phyloP scores from a whole-genome alignment of 768 basidiomycete genomes.

The Tephrocybe sp. region DNA sequence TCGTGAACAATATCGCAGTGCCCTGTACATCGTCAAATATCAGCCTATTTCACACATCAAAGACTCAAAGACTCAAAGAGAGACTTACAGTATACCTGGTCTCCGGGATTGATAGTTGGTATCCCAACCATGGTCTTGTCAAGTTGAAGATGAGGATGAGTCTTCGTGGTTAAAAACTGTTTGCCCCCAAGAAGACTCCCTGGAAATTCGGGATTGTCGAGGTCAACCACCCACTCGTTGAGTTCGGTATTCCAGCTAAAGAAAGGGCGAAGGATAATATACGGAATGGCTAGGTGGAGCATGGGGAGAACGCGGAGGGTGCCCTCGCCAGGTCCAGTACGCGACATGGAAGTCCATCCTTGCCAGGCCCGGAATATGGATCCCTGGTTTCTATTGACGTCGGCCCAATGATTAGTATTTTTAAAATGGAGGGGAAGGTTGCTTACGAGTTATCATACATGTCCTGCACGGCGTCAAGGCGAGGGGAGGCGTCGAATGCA shows the following conservation, averaged over 20 bases:
- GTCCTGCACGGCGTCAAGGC: slow-evolving; percentile 55
- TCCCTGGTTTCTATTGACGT: slow-evolving; percentile 48
- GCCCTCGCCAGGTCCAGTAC: slow-evolving; percentile 58
- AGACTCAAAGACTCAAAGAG: neutral
- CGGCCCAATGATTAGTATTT: neutral
- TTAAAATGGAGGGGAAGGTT: slow-evolving; percentile 9
- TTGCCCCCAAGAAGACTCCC: slow-evolving; percentile 53
- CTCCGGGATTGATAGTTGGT: slow-evolving; percentile 59
- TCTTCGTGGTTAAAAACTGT: slow-evolving; percentile 53
- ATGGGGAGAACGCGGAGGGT: slow-evolving; percentile 64
- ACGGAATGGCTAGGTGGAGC: slow-evolving; percentile 56
- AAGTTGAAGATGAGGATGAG: slow-evolving; percentile 66
- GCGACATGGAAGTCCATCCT: slow-evolving; percentile 56
- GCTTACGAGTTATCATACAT: slow-evolving; percentile 61
- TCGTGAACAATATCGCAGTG: slow-evolving; percentile 58
- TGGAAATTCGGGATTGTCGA: slow-evolving; percentile 51
- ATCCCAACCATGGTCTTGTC: slow-evolving; percentile 56
- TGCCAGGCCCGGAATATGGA: slow-evolving; percentile 59
- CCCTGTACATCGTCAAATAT: slow-evolving; percentile 29
- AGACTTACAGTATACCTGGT: slow-evolving; percentile 57
- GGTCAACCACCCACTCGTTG: slow-evolving; percentile 57
- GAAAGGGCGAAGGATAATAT: slow-evolving; percentile 66
- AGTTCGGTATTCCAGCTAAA: slow-evolving; percentile 48
- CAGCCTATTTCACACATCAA: neutral
- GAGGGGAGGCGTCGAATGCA: slow-evolving; percentile 46